phyloP scores from a whole-genome alignment of 1,284 basidiomycete species.

The Trichosporon asahii region DNA sequence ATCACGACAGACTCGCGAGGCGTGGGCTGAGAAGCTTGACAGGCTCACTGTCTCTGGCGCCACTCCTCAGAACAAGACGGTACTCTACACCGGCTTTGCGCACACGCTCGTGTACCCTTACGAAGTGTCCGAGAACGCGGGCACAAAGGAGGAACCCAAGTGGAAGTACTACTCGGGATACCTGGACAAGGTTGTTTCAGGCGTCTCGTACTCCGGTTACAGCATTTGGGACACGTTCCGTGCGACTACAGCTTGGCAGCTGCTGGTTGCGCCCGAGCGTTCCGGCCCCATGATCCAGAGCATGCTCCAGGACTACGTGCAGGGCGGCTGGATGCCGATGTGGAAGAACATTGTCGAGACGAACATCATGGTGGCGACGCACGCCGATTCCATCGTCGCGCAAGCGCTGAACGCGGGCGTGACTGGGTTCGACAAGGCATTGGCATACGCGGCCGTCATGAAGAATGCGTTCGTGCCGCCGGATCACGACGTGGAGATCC shows the following conservation, averaged over 20 bases:
- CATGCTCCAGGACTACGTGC: slow-evolving; percentile 70
- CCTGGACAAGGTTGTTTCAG: slow-evolving; percentile 57
- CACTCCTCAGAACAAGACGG: slow-evolving; percentile 32
- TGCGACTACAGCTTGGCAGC: slow-evolving; percentile 72
- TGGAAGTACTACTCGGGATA: slow-evolving; percentile 65
- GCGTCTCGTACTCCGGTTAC: slow-evolving; percentile 72
- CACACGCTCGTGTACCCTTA: slow-evolving; percentile 65
- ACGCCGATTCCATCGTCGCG: slow-evolving; percentile 74
- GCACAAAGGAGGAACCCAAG: slow-evolving; percentile 13
- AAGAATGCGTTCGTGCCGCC: slow-evolving; percentile 67
- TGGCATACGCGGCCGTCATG: slow-evolving; percentile 70
- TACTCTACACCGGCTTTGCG: slow-evolving; percentile 35
- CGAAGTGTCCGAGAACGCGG: slow-evolving; percentile 63
- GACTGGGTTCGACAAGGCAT: slow-evolving; percentile 61
- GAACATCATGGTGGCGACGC: slow-evolving; percentile 63
- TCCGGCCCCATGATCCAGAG: slow-evolving; percentile 70
- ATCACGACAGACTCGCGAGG: slow-evolving; percentile 58
- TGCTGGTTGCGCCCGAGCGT: slow-evolving; percentile 70
- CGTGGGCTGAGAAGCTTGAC: slow-evolving; percentile 71
- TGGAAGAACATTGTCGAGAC: slow-evolving; percentile 77
- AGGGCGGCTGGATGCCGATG: slow-evolving; percentile 83
- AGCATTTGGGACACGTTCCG: slow-evolving; percentile 83
- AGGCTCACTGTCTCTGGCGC: slow-evolving; percentile 61
- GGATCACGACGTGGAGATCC: slow-evolving; percentile 60
- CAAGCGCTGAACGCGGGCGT: slow-evolving; percentile 63